Conservation (phyloP, 352 stramenopile genomes). For the Thraustochytrium sp. region DNA sequence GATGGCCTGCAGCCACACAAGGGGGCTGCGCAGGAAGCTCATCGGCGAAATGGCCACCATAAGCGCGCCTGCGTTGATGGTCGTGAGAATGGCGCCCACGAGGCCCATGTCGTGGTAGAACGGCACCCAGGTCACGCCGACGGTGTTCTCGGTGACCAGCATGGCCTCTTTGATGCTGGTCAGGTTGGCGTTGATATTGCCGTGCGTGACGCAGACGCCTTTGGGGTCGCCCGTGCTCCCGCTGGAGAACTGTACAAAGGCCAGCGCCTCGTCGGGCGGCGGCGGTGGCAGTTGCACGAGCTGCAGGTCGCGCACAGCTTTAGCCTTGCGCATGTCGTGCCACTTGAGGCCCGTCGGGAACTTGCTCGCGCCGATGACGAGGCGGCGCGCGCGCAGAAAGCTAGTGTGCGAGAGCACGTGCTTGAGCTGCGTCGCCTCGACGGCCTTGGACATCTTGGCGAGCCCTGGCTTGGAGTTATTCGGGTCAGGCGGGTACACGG, state of each 20-base stretch:
- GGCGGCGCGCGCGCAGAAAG: conserved; percentile 57
- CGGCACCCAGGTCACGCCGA: conserved; percentile 95
- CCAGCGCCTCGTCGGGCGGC: conserved; percentile 58
- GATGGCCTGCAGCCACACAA: conserved; percentile 87
- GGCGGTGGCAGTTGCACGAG: neutral
- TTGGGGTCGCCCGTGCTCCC: conserved; percentile 94
- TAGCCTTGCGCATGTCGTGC: conserved; percentile 50
- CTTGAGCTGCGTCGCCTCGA: conserved; percentile 54
- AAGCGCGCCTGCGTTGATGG: conserved; percentile 75
- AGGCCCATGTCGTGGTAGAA: conserved; percentile 99
- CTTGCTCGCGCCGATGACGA: conserved; percentile 22
- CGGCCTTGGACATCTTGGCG: neutral
- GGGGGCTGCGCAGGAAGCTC: conserved; percentile 90
- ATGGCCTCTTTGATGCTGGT: conserved; percentile 86
- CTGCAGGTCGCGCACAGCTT: no score
- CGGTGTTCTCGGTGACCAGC: conserved; percentile 71
- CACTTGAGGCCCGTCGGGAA: neutral
- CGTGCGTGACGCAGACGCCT: conserved; percentile 93
- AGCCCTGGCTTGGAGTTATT: no score
- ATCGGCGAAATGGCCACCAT: conserved; percentile 96
- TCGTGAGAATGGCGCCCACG: conserved; percentile 83
- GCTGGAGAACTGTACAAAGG: conserved; percentile 99
- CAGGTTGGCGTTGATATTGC: conserved; percentile 95
- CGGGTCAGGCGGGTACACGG: no score
- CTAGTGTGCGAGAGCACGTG: conserved; percentile 48